Percentiles rank a stretch among this genome's conserved stretches.
Conservation (phyloP, 805 yeast genomes). For the Zygoascus flipseniorum region DNA sequence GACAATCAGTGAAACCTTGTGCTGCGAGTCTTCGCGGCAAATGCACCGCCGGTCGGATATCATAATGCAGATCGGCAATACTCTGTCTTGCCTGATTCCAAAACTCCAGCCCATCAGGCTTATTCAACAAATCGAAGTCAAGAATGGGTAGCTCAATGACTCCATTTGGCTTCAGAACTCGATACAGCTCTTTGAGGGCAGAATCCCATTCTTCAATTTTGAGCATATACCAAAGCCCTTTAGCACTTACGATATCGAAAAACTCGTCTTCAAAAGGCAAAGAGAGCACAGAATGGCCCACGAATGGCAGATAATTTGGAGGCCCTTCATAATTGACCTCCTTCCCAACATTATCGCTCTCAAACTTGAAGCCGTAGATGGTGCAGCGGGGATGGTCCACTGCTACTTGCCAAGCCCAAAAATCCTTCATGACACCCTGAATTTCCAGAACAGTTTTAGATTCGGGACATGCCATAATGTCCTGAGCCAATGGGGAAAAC, state of each 20-base stretch:
- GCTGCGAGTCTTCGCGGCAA: slow-evolving; percentile 12
- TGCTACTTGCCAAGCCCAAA: slow-evolving; percentile 29
- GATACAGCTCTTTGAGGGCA: slow-evolving; percentile 19
- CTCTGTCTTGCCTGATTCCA: slow-evolving; percentile 11
- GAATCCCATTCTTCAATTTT: slow-evolving; percentile 20
- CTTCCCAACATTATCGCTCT: slow-evolving; percentile 4
- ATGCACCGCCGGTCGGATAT: slow-evolving; percentile 12
- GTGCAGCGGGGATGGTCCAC: slow-evolving; percentile 23
- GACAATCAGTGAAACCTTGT: slow-evolving; percentile 21
- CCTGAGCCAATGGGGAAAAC: slow-evolving; percentile 20
- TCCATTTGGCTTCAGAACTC: slow-evolving; percentile 28
- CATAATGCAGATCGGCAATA: slow-evolving; percentile 12
- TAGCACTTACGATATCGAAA: slow-evolving; percentile 25
- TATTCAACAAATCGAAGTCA: slow-evolving; percentile 20
- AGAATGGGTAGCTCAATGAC: slow-evolving; percentile 21
- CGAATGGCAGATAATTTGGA: slow-evolving; percentile 22
- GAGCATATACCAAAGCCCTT: slow-evolving; percentile 25
- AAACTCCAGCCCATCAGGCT: slow-evolving; percentile 12
- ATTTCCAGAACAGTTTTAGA: slow-evolving; percentile 15
- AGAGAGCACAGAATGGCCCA: slow-evolving; percentile 18
- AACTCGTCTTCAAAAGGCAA: slow-evolving; percentile 27
- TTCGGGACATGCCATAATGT: not conserved
- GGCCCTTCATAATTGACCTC: slow-evolving; percentile 21
- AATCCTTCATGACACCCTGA: slow-evolving; percentile 21
- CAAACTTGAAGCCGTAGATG: slow-evolving; percentile 24